phyloP scores from a whole-genome alignment of 768 basidiomycete species.

The Suillus plorans region DNA sequence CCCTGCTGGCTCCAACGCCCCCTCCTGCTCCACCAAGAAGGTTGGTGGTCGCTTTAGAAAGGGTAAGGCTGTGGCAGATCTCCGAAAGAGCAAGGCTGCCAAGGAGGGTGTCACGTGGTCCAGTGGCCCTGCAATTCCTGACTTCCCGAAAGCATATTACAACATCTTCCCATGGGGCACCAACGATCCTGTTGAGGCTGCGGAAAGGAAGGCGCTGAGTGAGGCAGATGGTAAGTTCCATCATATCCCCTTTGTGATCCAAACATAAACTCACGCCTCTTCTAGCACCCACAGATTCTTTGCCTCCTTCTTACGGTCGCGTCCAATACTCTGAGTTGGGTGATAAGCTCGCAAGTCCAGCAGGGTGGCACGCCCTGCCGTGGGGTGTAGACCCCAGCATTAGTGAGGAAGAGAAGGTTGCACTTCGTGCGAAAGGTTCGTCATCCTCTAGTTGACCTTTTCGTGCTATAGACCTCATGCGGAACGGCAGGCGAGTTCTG shows the following conservation, averaged over 20 bases:
- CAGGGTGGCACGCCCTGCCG: slow-evolving; percentile 91
- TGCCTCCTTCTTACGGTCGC: slow-evolving; percentile 26
- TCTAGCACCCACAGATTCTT: slow-evolving; percentile 11
- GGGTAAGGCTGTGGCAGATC: slow-evolving; percentile 14
- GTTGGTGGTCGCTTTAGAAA: slow-evolving; percentile 10
- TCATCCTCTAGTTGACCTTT: background rate
- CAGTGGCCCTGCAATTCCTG: slow-evolving; percentile 8
- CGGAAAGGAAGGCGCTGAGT: slow-evolving; percentile 15
- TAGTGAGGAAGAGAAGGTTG: slow-evolving; percentile 14
- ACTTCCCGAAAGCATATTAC: slow-evolving; percentile 47
- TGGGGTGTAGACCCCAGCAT: slow-evolving; percentile 59
- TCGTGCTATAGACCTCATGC: slow-evolving; percentile 15
- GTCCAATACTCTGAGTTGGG: slow-evolving; percentile 58
- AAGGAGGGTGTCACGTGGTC: slow-evolving; percentile 7
- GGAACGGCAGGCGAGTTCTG: slow-evolving; percentile 36
- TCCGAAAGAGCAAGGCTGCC: slow-evolving; percentile 18
- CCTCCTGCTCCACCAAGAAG: slow-evolving; percentile 10
- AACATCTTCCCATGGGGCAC: slow-evolving; percentile 78
- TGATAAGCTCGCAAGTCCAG: slow-evolving; percentile 79
- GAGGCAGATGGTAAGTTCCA: slow-evolving; percentile 18
- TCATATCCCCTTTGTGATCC: background rate
- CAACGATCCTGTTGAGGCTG: slow-evolving; percentile 76
- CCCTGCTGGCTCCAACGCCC: slow-evolving; percentile 18
- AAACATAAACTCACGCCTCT: background rate
- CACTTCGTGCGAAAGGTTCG: background rate